Conservation (phyloP, 306 rosid species). For the Luffa acutangula region DNA sequence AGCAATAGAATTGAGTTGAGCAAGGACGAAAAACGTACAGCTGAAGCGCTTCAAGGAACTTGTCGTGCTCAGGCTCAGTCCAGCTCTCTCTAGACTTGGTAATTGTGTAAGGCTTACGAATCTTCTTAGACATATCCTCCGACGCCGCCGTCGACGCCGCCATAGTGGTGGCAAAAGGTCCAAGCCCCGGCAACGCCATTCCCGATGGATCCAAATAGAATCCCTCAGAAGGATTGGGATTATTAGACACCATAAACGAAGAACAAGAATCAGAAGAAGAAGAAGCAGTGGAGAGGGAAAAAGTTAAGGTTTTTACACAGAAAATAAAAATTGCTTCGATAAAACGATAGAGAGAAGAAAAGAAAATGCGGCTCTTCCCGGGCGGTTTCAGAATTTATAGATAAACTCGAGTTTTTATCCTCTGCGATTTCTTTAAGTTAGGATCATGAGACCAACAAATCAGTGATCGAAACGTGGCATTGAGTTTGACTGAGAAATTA, state of each 20-base stretch:
- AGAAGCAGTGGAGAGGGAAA: not conserved
- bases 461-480: not conserved
- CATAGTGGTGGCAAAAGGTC: constrained; percentile 32
- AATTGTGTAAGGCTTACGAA: constrained; percentile 85
- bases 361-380: not conserved
- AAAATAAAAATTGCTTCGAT: not conserved
- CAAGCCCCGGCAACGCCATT: constrained; percentile 51
- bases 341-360: not conserved
- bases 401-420: not conserved
- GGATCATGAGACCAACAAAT: not conserved
- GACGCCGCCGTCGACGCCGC: constrained; percentile 24
- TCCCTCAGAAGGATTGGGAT: constrained; percentile 56
- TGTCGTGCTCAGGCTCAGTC: constrained; percentile 97
- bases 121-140: constrained; percentile 66
- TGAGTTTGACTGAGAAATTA: not conserved
- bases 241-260: constrained; percentile 46
- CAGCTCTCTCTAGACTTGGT: constrained; percentile 98
- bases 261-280: not conserved
- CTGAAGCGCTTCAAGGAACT: constrained; percentile 94
- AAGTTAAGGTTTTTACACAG: not conserved
- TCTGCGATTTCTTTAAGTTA: not conserved
- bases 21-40: constrained; percentile 37
- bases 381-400: constrained; percentile 8
- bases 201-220: constrained; percentile 52
- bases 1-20: not conserved